Base-by-base conservation (phyloP, 257 asterid genomes). In the Cruciata laevipes region DNA sequence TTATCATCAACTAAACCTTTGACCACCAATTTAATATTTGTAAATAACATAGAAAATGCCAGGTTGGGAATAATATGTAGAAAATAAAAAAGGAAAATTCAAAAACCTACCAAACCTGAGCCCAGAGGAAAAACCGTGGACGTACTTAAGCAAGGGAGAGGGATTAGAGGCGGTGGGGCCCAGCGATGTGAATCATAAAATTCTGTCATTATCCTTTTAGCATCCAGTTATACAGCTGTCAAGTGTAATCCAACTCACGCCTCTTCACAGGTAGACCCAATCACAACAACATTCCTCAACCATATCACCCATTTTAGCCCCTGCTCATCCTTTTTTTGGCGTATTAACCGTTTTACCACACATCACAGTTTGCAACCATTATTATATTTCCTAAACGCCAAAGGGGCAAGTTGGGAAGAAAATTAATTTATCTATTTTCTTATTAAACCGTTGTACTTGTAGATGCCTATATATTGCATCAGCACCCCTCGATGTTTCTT, bases 261-360 rank as follows among this genome's bases (percentile, higher is more conserved):
- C 55, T 47, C 55, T 47, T 47, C 55, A 47, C 20, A 47, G 55
- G 55, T 47, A 47, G 55, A 47, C 55, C 55, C 55, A 47, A 47
- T 47, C 55, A 47, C 55, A 47, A 47, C 55, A 47, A 47, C 55
- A 47, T 47, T 47, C 55, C 6, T 47, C 55, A 47, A 47, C 55
- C n/a, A 47, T 17, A 47, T 47, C 55, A n/a, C 55, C 20, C 16
- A 10, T 9, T 42, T 4, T 10, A 42, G 14, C 51, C 51, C 51
- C 1, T 47, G 5, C 9, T 47, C 55, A 47, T 16, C 4, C 55
- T 16, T 47, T 47, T 47, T 17, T 17, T 47, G 55, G 55, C 55
- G 55, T 47, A 16, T 47, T 14, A 47, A 20, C 55, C 1, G 16
- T 47, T 27, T 47, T 47, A 47, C 55, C 55, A 47, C 55, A 4